phyloP scores from a whole-genome alignment of 1,139 yeast genomes.

The Candida gigantensis region DNA sequence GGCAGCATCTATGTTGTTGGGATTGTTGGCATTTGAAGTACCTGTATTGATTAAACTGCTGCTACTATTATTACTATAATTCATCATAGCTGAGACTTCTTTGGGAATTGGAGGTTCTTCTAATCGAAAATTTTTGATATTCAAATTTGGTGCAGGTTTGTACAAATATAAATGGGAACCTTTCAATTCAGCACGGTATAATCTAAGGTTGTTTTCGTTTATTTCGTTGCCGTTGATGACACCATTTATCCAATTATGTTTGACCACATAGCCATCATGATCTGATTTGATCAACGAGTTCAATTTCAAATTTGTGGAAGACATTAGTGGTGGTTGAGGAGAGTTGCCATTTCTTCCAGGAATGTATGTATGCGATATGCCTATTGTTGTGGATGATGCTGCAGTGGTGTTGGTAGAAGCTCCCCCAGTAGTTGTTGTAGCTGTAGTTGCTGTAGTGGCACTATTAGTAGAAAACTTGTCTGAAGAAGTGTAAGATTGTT shows the following conservation, averaged over 20 bases:
- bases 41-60: neutral
- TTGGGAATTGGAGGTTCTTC: slow-evolving; percentile 8
- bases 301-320: slow-evolving; percentile 7
- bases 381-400: neutral
- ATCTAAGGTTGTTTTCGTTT: slow-evolving; percentile 39
- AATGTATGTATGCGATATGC: neutral
- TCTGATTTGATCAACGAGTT: slow-evolving; percentile 31
- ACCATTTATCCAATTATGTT: slow-evolving; percentile 49
- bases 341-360: neutral
- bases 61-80: slow-evolving; percentile 1
- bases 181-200: slow-evolving; percentile 62
- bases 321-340: neutral
- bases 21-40: neutral
- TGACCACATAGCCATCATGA: slow-evolving; percentile 32
- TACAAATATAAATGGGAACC: slow-evolving; percentile 63
- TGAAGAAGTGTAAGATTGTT: slow-evolving; percentile 5
- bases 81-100: slow-evolving; percentile 6
- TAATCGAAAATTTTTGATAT: slow-evolving; percentile 46
- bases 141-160: slow-evolving; percentile 52
- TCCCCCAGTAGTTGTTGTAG: slow-evolving; percentile 2
- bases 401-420: too few relatives aligned
- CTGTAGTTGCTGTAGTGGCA: neutral
- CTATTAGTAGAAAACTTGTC: slow-evolving; percentile 1
- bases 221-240: slow-evolving; percentile 40
- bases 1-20: neutral